A percentile compares a stretch with the other conserved stretches of the same genome.
Conservation (phyloP, 2,329 filamentous ascomycete genomes). For the Exophiala lecanii-corni region DNA sequence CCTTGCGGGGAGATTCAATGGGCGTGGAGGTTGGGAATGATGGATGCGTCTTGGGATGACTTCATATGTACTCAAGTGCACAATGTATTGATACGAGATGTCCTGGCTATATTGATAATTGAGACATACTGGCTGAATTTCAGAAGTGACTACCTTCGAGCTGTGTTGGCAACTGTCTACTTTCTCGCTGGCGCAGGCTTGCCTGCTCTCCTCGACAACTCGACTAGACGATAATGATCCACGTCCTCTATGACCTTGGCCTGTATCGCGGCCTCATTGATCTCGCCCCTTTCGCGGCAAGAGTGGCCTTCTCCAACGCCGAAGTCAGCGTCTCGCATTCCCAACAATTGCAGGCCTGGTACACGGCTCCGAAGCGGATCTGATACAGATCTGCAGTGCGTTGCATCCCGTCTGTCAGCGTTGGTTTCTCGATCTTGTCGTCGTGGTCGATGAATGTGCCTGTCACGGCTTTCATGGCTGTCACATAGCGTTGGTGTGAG, state of each 20-base stretch:
- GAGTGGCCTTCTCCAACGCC: conserved; percentile 19
- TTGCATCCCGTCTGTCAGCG: conserved; percentile 28
- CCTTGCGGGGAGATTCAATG: not conserved
- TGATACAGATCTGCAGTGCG: conserved; percentile 31
- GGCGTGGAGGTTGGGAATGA: too few relatives aligned
- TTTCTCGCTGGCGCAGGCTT: too few relatives aligned
- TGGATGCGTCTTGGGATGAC: too few relatives aligned
- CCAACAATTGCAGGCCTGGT: conserved; percentile 33
- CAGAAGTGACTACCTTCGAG: too few relatives aligned
- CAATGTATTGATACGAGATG: too few relatives aligned
- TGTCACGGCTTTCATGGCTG: conserved; percentile 12
- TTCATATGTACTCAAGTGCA: too few relatives aligned
- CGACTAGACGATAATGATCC: not conserved
- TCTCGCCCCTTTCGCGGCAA: not conserved
- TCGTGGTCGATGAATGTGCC: conserved; percentile 37
- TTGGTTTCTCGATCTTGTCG: conserved; percentile 32
- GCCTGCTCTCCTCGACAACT: not conserved
- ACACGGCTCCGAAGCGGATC: conserved; percentile 34
- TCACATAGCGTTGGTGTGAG: conserved; percentile 29
- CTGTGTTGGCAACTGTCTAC: too few relatives aligned
- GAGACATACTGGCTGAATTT: too few relatives aligned
- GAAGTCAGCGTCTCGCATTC: conserved; percentile 35
- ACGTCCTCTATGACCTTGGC: not conserved
- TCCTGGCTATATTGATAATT: too few relatives aligned
- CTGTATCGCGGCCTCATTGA: not conserved